These are phyloP conservation scores for Nakazawaea siamensis DNA, from an alignment of 805 yeast species.

Conservation along the genomic window DNA sequence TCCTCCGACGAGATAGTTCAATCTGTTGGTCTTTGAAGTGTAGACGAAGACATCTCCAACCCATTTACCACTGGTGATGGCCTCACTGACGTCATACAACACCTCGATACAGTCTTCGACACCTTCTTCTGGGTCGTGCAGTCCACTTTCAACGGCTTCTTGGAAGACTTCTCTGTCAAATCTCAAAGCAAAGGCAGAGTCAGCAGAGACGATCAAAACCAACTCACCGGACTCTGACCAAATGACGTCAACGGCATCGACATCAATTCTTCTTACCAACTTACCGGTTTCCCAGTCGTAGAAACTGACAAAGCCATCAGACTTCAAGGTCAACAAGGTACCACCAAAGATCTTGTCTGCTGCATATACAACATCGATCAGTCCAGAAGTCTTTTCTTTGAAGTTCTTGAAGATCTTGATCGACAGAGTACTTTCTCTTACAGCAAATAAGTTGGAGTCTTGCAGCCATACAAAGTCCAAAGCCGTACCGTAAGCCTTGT, in stretches of 20 bases:
- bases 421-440: slow-evolving; percentile 57
- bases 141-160: slow-evolving; percentile 50
- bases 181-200: slow-evolving; percentile 69
- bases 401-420: slow-evolving; percentile 78
- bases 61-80: slow-evolving; percentile 85
- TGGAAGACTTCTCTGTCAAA: slow-evolving; percentile 63
- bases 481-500: slow-evolving; percentile 86
- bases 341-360: slow-evolving; percentile 86
- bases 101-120: slow-evolving; percentile 83
- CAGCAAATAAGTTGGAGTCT: slow-evolving; percentile 81
- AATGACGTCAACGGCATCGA: slow-evolving; percentile 70
- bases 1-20: slow-evolving; percentile 93
- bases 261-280: slow-evolving; percentile 83
- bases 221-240: slow-evolving; percentile 96
- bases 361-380: slow-evolving; percentile 57
- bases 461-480: slow-evolving; percentile 92
- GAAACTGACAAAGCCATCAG: slow-evolving; percentile 78
- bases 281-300: slow-evolving; percentile 91
- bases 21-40: slow-evolving; percentile 79
- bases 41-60: slow-evolving; percentile 95
- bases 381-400: slow-evolving; percentile 61
- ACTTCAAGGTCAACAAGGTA: slow-evolving; percentile 75
- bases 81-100: slow-evolving; percentile 71
- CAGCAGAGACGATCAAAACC: slow-evolving; percentile 64
- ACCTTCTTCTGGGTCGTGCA: slow-evolving; percentile 74